Base-by-base conservation (phyloP, 1,284 basidiomycete genomes). In the Ceratobasidium sp. region DNA sequence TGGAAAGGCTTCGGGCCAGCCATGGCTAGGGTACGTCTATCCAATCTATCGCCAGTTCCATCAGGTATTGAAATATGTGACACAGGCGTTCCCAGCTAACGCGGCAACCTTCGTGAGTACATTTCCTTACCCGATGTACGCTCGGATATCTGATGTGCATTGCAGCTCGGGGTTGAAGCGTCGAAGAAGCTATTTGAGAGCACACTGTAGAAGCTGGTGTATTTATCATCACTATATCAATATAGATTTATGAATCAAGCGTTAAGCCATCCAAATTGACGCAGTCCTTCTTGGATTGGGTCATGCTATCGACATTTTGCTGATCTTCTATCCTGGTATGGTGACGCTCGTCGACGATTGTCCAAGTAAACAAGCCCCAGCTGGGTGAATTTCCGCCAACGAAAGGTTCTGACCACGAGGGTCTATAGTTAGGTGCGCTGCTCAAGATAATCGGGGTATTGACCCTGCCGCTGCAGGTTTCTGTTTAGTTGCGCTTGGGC, bases 1-100 rank as follows among this genome's bases (percentile, higher is more conserved):
- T 99, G 97, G 94, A 98, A 94, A 86, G 98, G 97, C 35, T 96
- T 99, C 83, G 97, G 95, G 71, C 98, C 98, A 33, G 97, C 97
- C 23, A 99, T 99, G 96, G 93, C 91, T 69, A 87, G 96, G 83
- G 96, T 93, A 88, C 82, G 88, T 88, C 27, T 8, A 27, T 67
- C 74, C 33, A 46, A 27, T 46, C n/a, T 7, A 16, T 74, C 23
- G 44, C 7, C 10, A 2, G 44, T 10, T 38, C 66, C 41, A 48
- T 27, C 55, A 33, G 54, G 44, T 54, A 70, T 20, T 48, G 27
- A 23, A 57, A 6, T 54, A 59, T 44, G 20, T 30, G 33, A 67
- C 71, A 1, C 78, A 94, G 93, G 94, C 94, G 69, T 95, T 96
- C 89, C 95, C 96, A 6, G 96, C 96, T 38, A 97, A 97, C 84